Conservation (phyloP, 192 early-diverging fungal species). For the Coemansia sp. region DNA sequence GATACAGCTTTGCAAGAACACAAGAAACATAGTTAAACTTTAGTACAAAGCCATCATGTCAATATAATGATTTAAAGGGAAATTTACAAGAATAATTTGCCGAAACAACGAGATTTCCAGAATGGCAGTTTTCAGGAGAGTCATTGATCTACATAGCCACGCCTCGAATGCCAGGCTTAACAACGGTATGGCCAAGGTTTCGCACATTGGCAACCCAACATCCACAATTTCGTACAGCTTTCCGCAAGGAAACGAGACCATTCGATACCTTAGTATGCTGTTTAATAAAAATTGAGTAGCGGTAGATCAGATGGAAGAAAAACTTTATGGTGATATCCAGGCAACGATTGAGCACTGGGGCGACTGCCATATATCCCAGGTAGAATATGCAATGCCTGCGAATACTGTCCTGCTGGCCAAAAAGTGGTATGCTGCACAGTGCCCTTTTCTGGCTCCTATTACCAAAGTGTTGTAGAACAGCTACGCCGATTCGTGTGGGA, state of each 20-base stretch:
- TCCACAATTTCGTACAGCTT: background rate
- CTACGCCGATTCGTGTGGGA: too few relatives aligned
- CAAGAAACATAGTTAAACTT: too few relatives aligned
- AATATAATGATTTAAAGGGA: too few relatives aligned
- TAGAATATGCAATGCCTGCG: background rate
- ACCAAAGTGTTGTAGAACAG: too few relatives aligned
- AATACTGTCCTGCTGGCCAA: slow-evolving; percentile 3
- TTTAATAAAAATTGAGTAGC: slow-evolving; percentile 3
- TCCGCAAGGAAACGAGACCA: background rate
- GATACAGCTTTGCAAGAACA: too few relatives aligned
- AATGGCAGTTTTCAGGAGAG: background rate
- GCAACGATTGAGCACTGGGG: background rate
- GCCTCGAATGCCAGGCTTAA: slow-evolving; percentile 11
- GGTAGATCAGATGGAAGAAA: background rate
- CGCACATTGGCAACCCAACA: background rate
- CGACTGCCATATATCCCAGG: background rate
- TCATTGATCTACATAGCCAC: background rate
- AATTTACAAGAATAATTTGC: too few relatives aligned
- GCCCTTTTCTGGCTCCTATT: too few relatives aligned
- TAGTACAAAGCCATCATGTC: too few relatives aligned
- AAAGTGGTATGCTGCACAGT: slow-evolving; percentile 9
- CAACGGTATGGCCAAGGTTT: slow-evolving; percentile 13
- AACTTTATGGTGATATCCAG: background rate
- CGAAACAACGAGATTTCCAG: too few relatives aligned
- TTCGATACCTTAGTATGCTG: slow-evolving; percentile 14